phyloP scores from a whole-genome alignment of 2,329 filamentous ascomycete genomes.

The Cladosporium cucumerinum region DNA sequence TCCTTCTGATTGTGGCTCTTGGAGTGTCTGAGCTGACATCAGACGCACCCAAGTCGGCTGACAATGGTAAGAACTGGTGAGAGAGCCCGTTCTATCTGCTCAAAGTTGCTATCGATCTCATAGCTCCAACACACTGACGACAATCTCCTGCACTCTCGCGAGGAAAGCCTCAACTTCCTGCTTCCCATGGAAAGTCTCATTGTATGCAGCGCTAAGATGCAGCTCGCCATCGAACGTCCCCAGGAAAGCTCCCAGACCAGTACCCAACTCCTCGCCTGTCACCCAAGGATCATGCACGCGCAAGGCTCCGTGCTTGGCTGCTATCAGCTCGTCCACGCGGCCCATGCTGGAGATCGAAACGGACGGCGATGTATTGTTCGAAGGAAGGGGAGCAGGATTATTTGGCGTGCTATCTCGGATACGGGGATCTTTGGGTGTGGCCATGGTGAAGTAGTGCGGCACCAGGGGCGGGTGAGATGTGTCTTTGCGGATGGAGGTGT shows the following conservation, averaged over 20 bases:
- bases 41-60: no score
- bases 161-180: neutral
- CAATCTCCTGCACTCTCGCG: constrained; percentile 7
- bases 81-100: no score
- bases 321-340: neutral
- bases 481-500: constrained; percentile 5
- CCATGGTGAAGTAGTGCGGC: constrained; percentile 14
- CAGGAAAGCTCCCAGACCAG: constrained; percentile 3
- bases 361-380: neutral
- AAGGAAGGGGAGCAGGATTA: neutral
- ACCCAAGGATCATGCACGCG: constrained; percentile 3
- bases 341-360: constrained; percentile 14
- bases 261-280: constrained; percentile 10
- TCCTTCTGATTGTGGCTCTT: neutral
- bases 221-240: constrained; percentile 10
- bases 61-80: no score
- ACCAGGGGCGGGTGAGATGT: constrained; percentile 4
- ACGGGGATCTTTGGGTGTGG: constrained; percentile 7
- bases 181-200: constrained; percentile 4
- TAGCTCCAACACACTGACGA: neutral
- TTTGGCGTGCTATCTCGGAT: neutral
- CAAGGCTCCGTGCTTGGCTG: neutral
- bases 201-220: constrained; percentile 5
- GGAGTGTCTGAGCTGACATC: neutral
- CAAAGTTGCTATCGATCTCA: no score